These are phyloP conservation scores for Colletotrichum kahawae DNA, from an alignment of 2,329 filamentous ascomycete species.

Conservation along the genomic window DNA sequence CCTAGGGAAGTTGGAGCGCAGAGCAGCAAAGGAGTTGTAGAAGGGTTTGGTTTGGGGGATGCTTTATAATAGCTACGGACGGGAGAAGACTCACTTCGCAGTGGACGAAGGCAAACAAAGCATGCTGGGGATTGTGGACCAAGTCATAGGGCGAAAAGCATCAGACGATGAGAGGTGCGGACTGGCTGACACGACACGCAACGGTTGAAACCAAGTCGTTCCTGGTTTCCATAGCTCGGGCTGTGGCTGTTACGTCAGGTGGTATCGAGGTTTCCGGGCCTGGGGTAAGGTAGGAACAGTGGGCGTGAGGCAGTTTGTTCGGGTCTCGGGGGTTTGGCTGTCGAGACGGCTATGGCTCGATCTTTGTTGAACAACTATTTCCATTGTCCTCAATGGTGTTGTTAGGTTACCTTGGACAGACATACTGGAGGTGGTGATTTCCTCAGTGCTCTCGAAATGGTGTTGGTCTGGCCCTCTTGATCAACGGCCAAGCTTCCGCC, in stretches of 20 bases:
- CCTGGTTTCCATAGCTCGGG: neutral
- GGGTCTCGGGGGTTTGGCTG: neutral
- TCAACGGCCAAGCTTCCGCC: neutral
- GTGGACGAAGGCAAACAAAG: neutral
- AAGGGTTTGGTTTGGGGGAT: neutral
- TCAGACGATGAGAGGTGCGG: neutral
- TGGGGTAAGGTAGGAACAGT: neutral
- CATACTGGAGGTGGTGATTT: neutral
- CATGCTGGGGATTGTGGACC: neutral
- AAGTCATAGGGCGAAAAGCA: neutral
- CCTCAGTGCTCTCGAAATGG: neutral
- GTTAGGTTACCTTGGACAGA: neutral
- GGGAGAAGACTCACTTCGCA: neutral
- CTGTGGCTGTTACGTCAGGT: conserved; percentile 3
- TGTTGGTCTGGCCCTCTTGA: conserved; percentile 8
- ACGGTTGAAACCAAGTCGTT: neutral
- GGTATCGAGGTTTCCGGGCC: neutral
- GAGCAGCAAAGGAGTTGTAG: neutral
- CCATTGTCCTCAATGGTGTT: neutral
- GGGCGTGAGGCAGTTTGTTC: neutral
- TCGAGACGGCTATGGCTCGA: neutral
- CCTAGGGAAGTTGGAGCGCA: neutral
- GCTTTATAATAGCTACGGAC: neutral
- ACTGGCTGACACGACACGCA: neutral
- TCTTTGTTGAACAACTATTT: neutral